These are phyloP conservation scores for Globisporangium nodosum DNA, from an alignment of 352 stramenopile genomes.

Conservation along the genomic window DNA sequence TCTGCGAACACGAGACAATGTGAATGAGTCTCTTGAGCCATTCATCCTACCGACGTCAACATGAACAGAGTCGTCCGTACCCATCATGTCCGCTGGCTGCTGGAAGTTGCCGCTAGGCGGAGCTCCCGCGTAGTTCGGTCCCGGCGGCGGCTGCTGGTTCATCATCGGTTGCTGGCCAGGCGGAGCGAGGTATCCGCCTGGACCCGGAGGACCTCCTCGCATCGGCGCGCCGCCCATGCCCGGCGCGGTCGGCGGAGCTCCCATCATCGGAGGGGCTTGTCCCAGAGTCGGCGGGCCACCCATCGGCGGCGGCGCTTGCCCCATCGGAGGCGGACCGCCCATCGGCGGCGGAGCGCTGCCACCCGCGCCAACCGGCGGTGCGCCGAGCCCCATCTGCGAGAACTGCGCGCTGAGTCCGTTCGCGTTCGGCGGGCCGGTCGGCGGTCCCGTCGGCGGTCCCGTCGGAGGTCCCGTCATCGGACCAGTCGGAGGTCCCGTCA, in stretches of 20 bases:
- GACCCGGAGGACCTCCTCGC: slow-evolving; percentile 12
- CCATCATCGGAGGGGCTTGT: slow-evolving; percentile 15
- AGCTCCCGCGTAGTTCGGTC: slow-evolving; percentile 17
- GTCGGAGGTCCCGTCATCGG: slow-evolving; percentile 10
- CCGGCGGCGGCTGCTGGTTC: slow-evolving; percentile 21
- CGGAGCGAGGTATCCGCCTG: slow-evolving; percentile 5
- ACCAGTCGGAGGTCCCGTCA: slow-evolving; percentile 7
- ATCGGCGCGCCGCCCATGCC: slow-evolving; percentile 4
- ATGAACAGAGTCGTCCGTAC: slow-evolving; percentile 23
- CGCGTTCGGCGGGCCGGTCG: slow-evolving; percentile 9
- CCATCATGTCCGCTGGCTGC: slow-evolving; percentile 70
- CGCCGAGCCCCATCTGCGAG: slow-evolving; percentile 60
- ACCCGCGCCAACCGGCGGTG: slow-evolving; percentile 13
- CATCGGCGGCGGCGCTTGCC: slow-evolving; percentile 9
- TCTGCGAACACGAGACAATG: slow-evolving; percentile 22
- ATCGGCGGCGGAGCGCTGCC: slow-evolving; percentile 17
- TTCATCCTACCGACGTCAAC: not conserved
- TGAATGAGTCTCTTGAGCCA: not conserved
- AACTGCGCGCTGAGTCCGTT: slow-evolving; percentile 57
- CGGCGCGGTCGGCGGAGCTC: not conserved
- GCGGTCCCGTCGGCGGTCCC: slow-evolving; percentile 8
- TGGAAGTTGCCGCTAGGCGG: slow-evolving; percentile 79
- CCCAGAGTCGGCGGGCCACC: not conserved
- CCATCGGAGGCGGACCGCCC: slow-evolving; percentile 20
- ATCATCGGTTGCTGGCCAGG: slow-evolving; percentile 10